These are phyloP conservation scores for Boletus vinaceobasis DNA, from an alignment of 768 basidiomycete species.

Conservation along the genomic window DNA sequence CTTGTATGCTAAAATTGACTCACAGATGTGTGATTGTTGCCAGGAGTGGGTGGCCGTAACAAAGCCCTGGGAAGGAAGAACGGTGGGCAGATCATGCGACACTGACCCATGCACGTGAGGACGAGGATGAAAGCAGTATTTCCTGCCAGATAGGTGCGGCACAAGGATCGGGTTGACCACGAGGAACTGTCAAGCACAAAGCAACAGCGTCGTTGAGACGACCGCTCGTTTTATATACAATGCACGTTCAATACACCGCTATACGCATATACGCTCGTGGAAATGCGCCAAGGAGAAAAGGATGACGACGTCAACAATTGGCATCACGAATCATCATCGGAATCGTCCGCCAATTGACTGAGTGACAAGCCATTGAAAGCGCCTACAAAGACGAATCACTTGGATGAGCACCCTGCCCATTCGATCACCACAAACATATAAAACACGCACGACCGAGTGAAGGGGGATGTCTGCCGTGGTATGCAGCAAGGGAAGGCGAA, in stretches of 20 bases:
- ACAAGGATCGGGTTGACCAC: too few relatives aligned
- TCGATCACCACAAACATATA: not conserved
- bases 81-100: too few relatives aligned
- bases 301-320: not conserved
- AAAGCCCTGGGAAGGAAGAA: not conserved
- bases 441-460: conserved; percentile 34
- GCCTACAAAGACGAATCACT: conserved; percentile 10
- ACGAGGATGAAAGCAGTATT: not conserved
- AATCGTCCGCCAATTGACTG: conserved; percentile 25
- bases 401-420: not conserved
- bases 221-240: conserved; percentile 1
- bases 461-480: conserved; percentile 36
- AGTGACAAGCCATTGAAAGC: conserved; percentile 29
- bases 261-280: conserved; percentile 2
- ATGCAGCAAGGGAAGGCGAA: conserved; percentile 38
- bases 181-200: not conserved
- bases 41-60: not conserved
- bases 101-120: not conserved
- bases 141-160: too few relatives aligned
- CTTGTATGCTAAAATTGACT: not conserved
- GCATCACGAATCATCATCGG: conserved; percentile 30
- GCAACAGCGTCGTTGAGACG: not conserved
- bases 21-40: too few relatives aligned
- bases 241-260: not conserved
- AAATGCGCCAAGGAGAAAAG: conserved; percentile 10